A percentile compares a stretch with the other conserved stretches of the same genome.
Evolutionary conservation across 2,329 filamentous ascomycete species (phyloP).

Genomic region (Gnomoniopsis smithogilvyi): DNA sequence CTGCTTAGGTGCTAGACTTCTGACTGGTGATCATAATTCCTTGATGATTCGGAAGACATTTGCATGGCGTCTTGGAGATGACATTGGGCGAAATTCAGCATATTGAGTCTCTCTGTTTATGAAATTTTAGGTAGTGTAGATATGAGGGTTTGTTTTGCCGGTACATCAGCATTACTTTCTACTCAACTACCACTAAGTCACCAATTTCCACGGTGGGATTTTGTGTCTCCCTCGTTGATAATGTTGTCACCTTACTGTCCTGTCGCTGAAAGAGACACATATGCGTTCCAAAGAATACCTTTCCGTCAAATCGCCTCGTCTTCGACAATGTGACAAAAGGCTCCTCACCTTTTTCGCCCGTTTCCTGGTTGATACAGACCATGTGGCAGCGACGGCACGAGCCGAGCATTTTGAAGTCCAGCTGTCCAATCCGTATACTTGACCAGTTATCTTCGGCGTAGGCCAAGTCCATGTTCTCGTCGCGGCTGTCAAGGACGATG

Average conservation of each 20-base stretch:
- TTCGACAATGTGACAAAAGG: slow-evolving; percentile 87
- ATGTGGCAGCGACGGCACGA: slow-evolving; percentile 90
- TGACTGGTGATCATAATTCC: background rate
- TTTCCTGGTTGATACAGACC: slow-evolving; percentile 89
- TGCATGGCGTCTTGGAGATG: background rate
- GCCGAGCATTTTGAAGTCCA: slow-evolving; percentile 70
- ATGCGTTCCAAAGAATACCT: slow-evolving; percentile 88
- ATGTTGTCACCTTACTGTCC: background rate
- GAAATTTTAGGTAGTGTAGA: too few species aligned
- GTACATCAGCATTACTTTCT: background rate
- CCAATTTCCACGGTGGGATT: slow-evolving; percentile 49
- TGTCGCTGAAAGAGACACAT: slow-evolving; percentile 47
- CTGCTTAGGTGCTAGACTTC: too few species aligned
- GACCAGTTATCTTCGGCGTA: slow-evolving; percentile 83
- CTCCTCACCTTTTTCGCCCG: slow-evolving; percentile 73
- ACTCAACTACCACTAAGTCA: slow-evolving; percentile 35
- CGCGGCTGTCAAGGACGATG: slow-evolving; percentile 64
- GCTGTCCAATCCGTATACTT: slow-evolving; percentile 60
- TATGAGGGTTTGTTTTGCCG: too few species aligned
- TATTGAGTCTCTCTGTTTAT: background rate
- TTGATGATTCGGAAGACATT: background rate
- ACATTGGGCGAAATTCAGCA: background rate
- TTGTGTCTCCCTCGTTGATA: slow-evolving; percentile 27
- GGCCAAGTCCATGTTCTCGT: slow-evolving; percentile 36
- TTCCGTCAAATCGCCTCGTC: slow-evolving; percentile 77